A percentile compares a stretch with the other conserved stretches of the same genome.
Conservation (phyloP, 495 filamentous ascomycete species). For the Cetradonia linearis region DNA sequence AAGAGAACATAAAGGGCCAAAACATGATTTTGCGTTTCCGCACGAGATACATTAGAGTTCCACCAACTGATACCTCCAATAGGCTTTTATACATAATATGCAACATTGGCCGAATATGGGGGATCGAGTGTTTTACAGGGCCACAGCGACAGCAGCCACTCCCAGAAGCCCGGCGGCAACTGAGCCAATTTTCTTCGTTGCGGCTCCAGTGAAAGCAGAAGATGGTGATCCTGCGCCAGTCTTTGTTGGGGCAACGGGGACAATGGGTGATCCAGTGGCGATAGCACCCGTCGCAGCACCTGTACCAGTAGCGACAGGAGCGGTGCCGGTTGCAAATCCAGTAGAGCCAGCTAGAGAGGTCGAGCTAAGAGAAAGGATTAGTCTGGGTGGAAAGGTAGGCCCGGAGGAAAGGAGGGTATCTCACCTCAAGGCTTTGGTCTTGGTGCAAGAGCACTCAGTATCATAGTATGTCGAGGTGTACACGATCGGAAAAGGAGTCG, state of each 20-base stretch:
- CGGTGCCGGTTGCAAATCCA: conserved; percentile 21
- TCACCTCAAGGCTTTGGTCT: conserved; percentile 19
- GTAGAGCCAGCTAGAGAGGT: conserved; percentile 15
- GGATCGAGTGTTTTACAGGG: conserved; percentile 11
- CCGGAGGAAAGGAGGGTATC: neutral
- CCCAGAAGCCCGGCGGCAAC: conserved; percentile 23
- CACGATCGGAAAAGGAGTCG: conserved; percentile 22
- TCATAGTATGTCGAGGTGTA: conserved; percentile 25
- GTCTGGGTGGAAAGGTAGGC: neutral
- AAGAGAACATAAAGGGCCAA: conserved; percentile 6
- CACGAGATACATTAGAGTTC: conserved; percentile 6
- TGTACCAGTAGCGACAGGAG: conserved; percentile 11
- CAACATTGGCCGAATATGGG: conserved; percentile 23
- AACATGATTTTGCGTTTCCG: conserved; percentile 1
- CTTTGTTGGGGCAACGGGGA: conserved; percentile 15
- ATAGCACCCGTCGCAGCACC: conserved; percentile 17
- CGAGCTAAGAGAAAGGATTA: conserved; percentile 1
- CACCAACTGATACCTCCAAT: conserved; percentile 8
- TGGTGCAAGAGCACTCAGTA: conserved; percentile 24
- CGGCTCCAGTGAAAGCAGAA: conserved; percentile 21
- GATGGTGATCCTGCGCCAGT: conserved; percentile 16
- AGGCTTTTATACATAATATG: conserved; percentile 10
- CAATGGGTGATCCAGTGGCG: conserved; percentile 24
- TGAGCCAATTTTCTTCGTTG: conserved; percentile 24
- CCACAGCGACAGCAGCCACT: conserved; percentile 21